Base-by-base conservation (phyloP, 345 rosid genomes). In the Odontarrhena argentea region DNA sequence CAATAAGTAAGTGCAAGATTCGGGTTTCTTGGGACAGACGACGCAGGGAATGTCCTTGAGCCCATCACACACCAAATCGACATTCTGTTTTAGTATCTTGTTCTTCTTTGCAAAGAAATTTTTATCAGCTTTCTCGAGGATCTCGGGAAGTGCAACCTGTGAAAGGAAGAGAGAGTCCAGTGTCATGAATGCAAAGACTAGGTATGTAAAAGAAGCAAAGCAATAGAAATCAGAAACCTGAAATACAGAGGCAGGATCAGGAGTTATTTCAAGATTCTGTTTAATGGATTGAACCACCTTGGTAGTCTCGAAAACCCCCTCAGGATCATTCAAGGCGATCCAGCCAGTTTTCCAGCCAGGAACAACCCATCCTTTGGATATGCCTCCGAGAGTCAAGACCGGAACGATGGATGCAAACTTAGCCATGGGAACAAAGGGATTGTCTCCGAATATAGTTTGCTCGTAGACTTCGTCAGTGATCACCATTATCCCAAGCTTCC, bases 261-360 rank as follows among this genome's bases (percentile, higher is more conserved):
- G 22, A 12, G 80, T 74, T 22, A 80, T 48, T 46, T 76, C 68
- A 42, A 84, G 71, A 65, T 9, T 70, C 66, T 67, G 69, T 47
- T 40, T 69, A 37, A 90, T 77, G 60, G 82, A 77, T 28, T 80
- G 77, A n/a, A 49, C 63, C 60, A 89, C 59, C 82, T 81, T 71
- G 13, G 78, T 57, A 15, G 79, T 14, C 69, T 67, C 59, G 15
- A 81, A 71, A 40, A 71, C 51, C 48, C 80, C 82, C 45, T 63
- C 35, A 3, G 87, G 82, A 59, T 84, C 92, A 37, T 49, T 73
- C 18, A 65, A 43, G 0, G 66, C 86, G 0, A 86, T 55, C 92
- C 96, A 88, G 15, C 89, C 83, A 49, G 83, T 62, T 50, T 82
- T 66, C 92, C 90, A 88, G 4, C 89, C 85, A 38, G 85, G 96